A percentile compares a stretch with the other conserved stretches of the same genome.
Evolutionary conservation across 129 eudicot species (phyloP).

Genomic region (Deinandra increscens): DNA sequence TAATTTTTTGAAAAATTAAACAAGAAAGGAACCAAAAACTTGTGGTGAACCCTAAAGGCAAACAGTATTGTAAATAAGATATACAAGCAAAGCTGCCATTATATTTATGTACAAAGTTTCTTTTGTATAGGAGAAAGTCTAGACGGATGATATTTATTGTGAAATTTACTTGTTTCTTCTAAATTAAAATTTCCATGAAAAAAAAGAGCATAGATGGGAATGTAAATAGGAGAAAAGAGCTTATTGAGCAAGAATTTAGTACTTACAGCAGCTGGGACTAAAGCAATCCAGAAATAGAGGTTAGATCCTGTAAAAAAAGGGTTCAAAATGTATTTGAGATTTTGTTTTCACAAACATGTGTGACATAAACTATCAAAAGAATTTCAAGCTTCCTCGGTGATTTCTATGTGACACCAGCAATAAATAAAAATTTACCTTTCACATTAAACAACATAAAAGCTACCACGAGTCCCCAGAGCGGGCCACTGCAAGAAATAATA

Average conservation of each 20-base stretch:
- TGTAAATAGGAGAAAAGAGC: background rate
- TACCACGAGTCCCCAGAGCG: conserved; percentile 94
- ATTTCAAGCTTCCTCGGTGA: background rate
- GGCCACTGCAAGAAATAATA: conserved; percentile 55
- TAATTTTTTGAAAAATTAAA: background rate
- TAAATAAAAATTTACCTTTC: conserved; percentile 44
- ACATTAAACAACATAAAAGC: conserved; percentile 90
- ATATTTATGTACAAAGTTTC: background rate
- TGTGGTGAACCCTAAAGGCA: background rate
- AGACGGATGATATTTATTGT: background rate
- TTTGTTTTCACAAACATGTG: background rate
- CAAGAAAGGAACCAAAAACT: background rate
- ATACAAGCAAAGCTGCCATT: background rate
- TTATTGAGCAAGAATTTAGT: background rate
- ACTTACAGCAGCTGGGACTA: conserved; percentile 90
- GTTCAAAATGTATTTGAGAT: background rate
- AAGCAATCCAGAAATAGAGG: conserved; percentile 96
- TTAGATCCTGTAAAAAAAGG: conserved; percentile 74
- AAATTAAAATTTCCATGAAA: background rate
- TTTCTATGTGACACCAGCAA: background rate
- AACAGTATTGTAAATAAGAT: background rate
- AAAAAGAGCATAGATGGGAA: background rate
- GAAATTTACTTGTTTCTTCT: background rate
- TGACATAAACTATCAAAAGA: background rate
- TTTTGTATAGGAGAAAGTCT: background rate